Evolutionary conservation across 192 early-diverging fungal species (phyloP), one percentile per base, ranked within the genome.

Genomic region (Lobosporangium transversale): DNA sequence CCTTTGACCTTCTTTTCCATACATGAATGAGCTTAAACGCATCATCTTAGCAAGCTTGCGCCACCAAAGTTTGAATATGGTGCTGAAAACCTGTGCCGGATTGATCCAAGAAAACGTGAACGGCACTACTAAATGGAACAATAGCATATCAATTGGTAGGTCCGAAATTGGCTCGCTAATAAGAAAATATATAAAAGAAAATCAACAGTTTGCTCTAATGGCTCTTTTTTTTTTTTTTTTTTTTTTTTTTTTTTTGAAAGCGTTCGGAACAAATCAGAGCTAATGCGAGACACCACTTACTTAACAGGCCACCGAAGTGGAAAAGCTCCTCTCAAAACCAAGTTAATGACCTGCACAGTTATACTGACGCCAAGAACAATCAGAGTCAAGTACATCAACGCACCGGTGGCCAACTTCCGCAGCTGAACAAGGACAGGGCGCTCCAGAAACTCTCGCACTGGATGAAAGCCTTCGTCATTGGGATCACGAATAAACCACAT

Each of bases 401-500:
- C 88, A 48, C 94, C 93, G 12, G 90, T 82, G 4, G 84, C 86
- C 43, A 99, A 88, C 80, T 97, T 97, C 76, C 89, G 83, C 48
- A 97, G 75, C 71, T 98, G 94, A 26, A 86, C 79, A 24, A 85
- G 59, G 24, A 92, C 80, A 30, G 92, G 90, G 18, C 90, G 86
- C 62, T 96, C 93, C 4, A 96, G 66, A 36, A 98, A 95, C 64
- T 99, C 97, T 53, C 92, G 89, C 63, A 99, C 93, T 7, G 96
- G 94, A 68, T 95, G 90, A 75, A 97, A 97, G 32, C 94, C 89
- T 21, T 95, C 93, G 70, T 99, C 97, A 50, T 94, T 96, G 2
- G 96, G 97, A 66, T 99, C 97, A 45, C 96, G 90, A 56, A 99
- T 94, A 70, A 98, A 98, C 97, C 97, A 99, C 86, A 99, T 87